Evolutionary conservation across 2,329 filamentous ascomycete species (phyloP), one percentile per base, ranked within the genome.

Genomic region (Zymoseptoria passerinii): DNA sequence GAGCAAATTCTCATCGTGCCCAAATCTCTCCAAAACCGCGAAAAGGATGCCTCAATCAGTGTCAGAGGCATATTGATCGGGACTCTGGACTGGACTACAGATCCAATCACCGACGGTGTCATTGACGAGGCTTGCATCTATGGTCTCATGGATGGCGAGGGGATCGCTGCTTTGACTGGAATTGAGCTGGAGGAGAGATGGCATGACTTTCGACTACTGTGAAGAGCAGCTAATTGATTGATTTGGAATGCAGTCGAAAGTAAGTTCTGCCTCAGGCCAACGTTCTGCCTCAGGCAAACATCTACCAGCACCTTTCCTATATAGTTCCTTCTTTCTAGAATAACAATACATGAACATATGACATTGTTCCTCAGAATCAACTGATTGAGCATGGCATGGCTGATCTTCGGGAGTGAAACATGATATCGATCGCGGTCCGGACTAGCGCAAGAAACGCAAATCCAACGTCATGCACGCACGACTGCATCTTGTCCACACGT

Each of bases 111-210:
- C 1, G 57, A 61, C 27, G 59, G 57, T 28, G 56, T 61, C 40
- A 50, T 57, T 3, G 65, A 65, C 4, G 65, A 67, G 44, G 53
- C 62, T 1, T 67, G 62, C 48, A 53, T 67, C 6, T 64, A 67
- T 44, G 66, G 64, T 0, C 62, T 61, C 48, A 66, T 67, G 65
- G 64, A 59, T 27, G 62, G 60, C 18, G 71, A 73, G 23, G 59
- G 6, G 86, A 52, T 58, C 4, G n/a, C 20, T 35, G 7, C 10
- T 1, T 44, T 44, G 35, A 44, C 35, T 16, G 13, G 13, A 16
- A 16, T 13, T 44, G 35, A 44, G 35, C 35, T 44, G 35, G 35
- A 44, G 2, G 13, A 7, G 35, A 44, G 35, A 44, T 44, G 1
- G 35, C 16, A 44, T 44, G 35, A 44, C 13, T 44, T 44, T 16